Percentiles rank a stretch among this genome's conserved stretches.
phyloP scores from a whole-genome alignment of 2,329 filamentous ascomycete species.

The Aspergillus eucalypticola region DNA sequence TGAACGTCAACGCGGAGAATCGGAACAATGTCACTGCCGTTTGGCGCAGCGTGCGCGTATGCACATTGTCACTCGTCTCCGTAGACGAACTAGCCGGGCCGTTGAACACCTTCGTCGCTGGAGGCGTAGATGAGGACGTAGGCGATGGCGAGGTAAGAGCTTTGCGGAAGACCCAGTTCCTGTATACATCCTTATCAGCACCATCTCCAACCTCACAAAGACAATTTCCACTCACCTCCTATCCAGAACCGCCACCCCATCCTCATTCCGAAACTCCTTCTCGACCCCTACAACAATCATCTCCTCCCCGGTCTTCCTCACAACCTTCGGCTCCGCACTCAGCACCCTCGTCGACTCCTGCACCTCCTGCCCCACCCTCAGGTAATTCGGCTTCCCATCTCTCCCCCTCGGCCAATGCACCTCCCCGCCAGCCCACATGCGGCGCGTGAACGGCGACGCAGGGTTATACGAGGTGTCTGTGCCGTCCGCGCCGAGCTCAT shows the following conservation, averaged over 20 bases:
- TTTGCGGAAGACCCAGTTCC: conserved; percentile 50
- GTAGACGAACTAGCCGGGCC: conserved; percentile 20
- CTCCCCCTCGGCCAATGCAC: conserved; percentile 52
- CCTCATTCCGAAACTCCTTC: conserved; percentile 58
- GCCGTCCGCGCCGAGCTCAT: conserved; percentile 59
- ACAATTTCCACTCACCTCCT: conserved; percentile 42
- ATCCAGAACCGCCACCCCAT: conserved; percentile 57
- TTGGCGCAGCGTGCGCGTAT: conserved; percentile 38
- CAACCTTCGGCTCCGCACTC: conserved; percentile 57
- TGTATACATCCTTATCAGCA: conserved; percentile 10
- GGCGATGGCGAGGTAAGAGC: conserved; percentile 30
- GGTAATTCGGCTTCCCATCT: conserved; percentile 35
- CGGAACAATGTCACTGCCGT: conserved; percentile 45
- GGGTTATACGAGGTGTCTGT: conserved; percentile 64
- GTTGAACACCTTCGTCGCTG: conserved; percentile 12
- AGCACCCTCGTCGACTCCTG: conserved; percentile 59
- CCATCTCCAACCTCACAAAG: neutral
- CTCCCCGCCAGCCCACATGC: conserved; percentile 68
- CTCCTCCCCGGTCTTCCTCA: conserved; percentile 55
- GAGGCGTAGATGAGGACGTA: conserved; percentile 8
- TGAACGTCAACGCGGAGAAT: conserved; percentile 48
- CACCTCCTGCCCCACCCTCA: conserved; percentile 58
- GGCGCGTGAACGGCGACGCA: conserved; percentile 59
- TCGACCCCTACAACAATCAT: conserved; percentile 67
- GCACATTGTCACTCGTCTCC: conserved; percentile 24